Conservation (phyloP, 129 eudicot species). For the Heracleum sosnowskyi region DNA sequence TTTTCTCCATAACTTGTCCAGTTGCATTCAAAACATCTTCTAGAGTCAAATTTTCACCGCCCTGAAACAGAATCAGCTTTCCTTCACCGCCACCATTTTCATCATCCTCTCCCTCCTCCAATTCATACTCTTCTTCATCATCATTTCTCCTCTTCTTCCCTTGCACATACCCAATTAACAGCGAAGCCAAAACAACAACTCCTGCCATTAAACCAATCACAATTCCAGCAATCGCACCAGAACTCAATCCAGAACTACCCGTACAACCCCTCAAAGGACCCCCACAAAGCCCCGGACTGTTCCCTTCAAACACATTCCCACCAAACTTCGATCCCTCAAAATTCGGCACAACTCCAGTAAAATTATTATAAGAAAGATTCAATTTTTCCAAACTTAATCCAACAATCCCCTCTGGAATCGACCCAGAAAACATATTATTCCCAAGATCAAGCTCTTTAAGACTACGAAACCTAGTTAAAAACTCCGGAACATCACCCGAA, state of each 20-base stretch:
- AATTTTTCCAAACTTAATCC: conserved; percentile 46
- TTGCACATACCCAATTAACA: conserved; percentile 76
- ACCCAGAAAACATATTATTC: conserved; percentile 52
- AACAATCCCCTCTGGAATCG: conserved; percentile 44
- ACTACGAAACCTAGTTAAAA: conserved; percentile 44
- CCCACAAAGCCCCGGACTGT: conserved; percentile 65
- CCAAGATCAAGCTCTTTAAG: conserved; percentile 68
- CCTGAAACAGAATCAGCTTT: conserved; percentile 73
- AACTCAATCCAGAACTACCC: conserved; percentile 46
- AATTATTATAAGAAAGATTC: conserved; percentile 70
- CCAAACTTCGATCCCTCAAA: conserved; percentile 58
- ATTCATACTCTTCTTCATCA: conserved; percentile 55
- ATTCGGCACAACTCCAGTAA: conserved; percentile 75
- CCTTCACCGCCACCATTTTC: conserved; percentile 58
- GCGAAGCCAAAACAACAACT: conserved; percentile 60
- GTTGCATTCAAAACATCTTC: conserved; percentile 96
- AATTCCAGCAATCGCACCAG: conserved; percentile 86
- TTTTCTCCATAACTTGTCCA: conserved; percentile 95
- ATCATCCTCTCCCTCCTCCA: conserved; percentile 42
- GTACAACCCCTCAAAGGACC: conserved; percentile 55
- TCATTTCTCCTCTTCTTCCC: conserved; percentile 48
- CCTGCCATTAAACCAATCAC: conserved; percentile 82
- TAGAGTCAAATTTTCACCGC: conserved; percentile 86
- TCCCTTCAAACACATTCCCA: conserved; percentile 64
- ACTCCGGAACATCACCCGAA: conserved; percentile 60